Evolutionary conservation across 2,329 filamentous ascomycete species (phyloP), one percentile per base, ranked within the genome.

Genomic region (Fusarium foetens): DNA sequence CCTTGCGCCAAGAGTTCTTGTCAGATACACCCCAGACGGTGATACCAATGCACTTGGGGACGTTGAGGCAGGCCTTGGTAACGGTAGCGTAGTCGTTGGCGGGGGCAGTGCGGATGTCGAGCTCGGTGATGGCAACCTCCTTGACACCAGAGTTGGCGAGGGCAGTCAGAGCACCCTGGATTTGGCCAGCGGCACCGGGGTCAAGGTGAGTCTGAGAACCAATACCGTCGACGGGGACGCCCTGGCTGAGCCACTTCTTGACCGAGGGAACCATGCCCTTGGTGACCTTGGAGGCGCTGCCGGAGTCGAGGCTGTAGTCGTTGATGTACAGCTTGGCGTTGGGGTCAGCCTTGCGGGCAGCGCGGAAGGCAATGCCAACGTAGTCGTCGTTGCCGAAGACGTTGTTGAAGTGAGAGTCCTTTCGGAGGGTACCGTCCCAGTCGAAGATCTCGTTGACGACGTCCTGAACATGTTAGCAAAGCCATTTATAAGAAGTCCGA

Each of bases 251-350:
- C 90, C 90, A 92, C 77, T 89, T 87, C 76, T 87, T 87, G 74
- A 94, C 91, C 75, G 90, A 83, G 43, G 77, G 79, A 8, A 87
- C 84, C 83, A 92, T 88, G 51, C 84, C 85, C 4, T 36, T 38
- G 27, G 74, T 81, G 76, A 92, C 89, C 84, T 94, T 94, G 72
- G 86, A 82, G 76, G 86, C 86, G 70, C 74, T 85, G 29, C 89
- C 85, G 54, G 81, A 83, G 82, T 92, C 91, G 58, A 92, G 86
- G 82, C 92, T 92, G 82, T 86, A 89, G 79, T 94, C 92, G 81
- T 94, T 94, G 82, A 94, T 92, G 84, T 93, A 94, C 45, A 94
- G 85, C 82, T 91, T 91, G 9, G 90, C 91, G 65, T 81, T 77
- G 8, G 92, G 90, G 79, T 94, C 92, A 70, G 90, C 91, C 16